Evolutionary conservation across 1,284 basidiomycete species (phyloP).

Genomic region (Ustilago hordei): DNA sequence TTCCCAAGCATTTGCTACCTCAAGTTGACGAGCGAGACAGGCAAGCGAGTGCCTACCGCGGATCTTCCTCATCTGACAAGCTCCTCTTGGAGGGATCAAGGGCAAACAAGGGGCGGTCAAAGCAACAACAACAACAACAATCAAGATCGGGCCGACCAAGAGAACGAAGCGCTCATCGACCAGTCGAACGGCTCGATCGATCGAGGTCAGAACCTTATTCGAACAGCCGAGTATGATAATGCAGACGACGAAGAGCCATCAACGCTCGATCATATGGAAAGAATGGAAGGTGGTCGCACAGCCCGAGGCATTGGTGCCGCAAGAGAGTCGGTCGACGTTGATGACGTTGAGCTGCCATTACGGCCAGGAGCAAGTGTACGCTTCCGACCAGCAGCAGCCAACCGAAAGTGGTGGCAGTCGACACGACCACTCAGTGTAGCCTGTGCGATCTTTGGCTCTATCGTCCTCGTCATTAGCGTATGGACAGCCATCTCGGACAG

Average conservation of each 20-base stretch:
- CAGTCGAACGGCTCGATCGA: conserved; percentile 33
- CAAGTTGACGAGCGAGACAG: conserved; percentile 62
- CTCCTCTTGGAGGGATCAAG: conserved; percentile 27
- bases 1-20: conserved; percentile 70
- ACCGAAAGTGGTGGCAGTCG: conserved; percentile 65
- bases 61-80: conserved; percentile 35
- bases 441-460: conserved; percentile 63
- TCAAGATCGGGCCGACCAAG: conserved; percentile 15
- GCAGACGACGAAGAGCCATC: conserved; percentile 41
- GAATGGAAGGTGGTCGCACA: conserved; percentile 39
- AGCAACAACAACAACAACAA: neutral
- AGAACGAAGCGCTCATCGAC: conserved; percentile 28
- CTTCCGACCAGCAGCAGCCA: conserved; percentile 48
- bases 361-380: conserved; percentile 61
- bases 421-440: conserved; percentile 64
- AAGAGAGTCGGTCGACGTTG: conserved; percentile 47
- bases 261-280: conserved; percentile 28
- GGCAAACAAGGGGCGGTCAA: neutral
- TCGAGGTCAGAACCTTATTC: conserved; percentile 25
- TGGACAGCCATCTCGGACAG: conserved; percentile 52
- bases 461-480: conserved; percentile 62
- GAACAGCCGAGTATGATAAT: conserved; percentile 36
- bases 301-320: conserved; percentile 7
- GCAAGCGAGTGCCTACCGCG: conserved; percentile 42
- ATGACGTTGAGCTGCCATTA: conserved; percentile 65